Evolutionary conservation across 1,284 basidiomycete genomes (phyloP), one percentile per base, ranked within the genome.

Genomic region (Ganoderma sinense): DNA sequence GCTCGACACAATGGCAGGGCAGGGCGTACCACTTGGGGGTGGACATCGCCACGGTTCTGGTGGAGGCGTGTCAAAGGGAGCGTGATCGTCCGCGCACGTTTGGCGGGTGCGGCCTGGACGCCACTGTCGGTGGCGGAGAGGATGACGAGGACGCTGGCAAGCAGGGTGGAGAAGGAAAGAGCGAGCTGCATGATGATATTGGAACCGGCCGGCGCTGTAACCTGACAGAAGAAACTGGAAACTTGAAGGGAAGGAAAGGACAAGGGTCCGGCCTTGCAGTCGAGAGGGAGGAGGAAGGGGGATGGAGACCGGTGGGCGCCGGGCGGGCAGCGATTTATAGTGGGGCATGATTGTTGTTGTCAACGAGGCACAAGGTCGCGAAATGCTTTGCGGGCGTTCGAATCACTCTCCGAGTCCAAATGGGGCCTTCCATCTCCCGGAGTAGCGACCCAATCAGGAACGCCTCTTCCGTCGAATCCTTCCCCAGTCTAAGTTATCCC

Each of bases 21-120:
- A 70, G n/a, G 45, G 84, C 91, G 63, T 73, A 93, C 93, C 68
- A 94, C 81, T 71, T 85, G 84, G 31, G 93, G 90, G 75, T 92
- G 91, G 41, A 89, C 72, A 73, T 86, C 84, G 31, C 75, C 79
- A 20, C 79, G 76, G 62, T 81, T 77, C 66, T 84, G 78, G 70
- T 77, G 75, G 72, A 88, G 78, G 61, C 87, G 86, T 75, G 84
- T 88, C 64, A 91, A 77, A 48, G 89, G 89, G 59, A 92, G 82
- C 29, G 88, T 90, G 70, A 91, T 78, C 65, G 85, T 76, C 20
- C 78, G 72, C 60, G 77, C 77, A 48, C 81, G 79, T 70, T 74
- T 78, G 64, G 79, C 61, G 67, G 86, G 87, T 26, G 79, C 77
- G 43, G 86, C 86, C 65, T 85, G 80, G 61, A 82, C 82, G 73